Evolutionary conservation across 805 yeast genomes (phyloP), one percentile per base, ranked within the genome.

Genomic region (Yamadazyma sp.): DNA sequence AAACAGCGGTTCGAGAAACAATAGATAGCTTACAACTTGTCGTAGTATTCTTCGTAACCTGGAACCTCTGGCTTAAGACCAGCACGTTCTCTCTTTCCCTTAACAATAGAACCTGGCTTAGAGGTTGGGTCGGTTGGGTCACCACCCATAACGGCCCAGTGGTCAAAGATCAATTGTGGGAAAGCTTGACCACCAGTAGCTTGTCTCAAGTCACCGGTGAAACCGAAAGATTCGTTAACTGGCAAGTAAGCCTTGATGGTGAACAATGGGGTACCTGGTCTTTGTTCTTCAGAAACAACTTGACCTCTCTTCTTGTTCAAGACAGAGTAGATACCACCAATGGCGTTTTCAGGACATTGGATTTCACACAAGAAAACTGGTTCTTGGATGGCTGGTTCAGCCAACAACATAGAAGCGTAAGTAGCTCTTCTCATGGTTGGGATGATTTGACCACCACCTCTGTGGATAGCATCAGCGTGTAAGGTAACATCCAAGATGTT

Each of bases 121-220:
- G 80, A 53, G 61, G 82, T 55, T 67, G 90, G 82, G 75, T 91
- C 98, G 56, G 84, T 75, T 69, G 95, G 95, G 74, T 89, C 93
- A 73, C 96, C 95, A 57, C 67, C 64, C 79, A 93, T 77, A 61
- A 87, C 73, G 55, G 88, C 77, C 98, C 98, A 91, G 75, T 91
- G 99, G 75, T 93, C 98, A 76, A 91, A 93, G 73, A 93, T 95
- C 95, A 93, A 81, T 80, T 91, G 98, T 77, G 99, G 99, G 99
- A 91, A 91, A 73, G 99, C 99, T 82, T 91, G 99, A 75, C 99
- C 99, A 86, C 96, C 97, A 67, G 99, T 91, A 68, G 98, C 96
- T 79, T 91, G 97, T 82, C 99, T 88, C 69, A 91, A 84, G 67
- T 90, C 96, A 80, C 95, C 93, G 62, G 96, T 84, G 96, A 91